Percentiles rank a stretch among this genome's conserved stretches.
These are phyloP conservation scores for Mimosa bimucronata DNA, from an alignment of 306 rosid genomes.

Conservation along the genomic window DNA sequence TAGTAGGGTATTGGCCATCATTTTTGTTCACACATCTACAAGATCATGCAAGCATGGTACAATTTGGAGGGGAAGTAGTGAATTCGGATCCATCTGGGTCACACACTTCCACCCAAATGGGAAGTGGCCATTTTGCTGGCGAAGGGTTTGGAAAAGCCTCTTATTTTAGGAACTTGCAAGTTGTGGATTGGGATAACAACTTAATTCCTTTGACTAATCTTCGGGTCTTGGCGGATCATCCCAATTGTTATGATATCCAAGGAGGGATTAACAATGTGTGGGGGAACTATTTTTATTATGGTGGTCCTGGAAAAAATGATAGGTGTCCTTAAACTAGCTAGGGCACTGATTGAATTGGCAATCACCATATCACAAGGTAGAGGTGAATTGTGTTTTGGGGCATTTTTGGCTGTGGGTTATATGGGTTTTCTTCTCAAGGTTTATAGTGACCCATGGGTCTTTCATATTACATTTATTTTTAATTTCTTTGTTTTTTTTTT, in stretches of 20 bases:
- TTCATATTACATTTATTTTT: slow-evolving; percentile 49
- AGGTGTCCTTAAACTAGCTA: slow-evolving; percentile 72
- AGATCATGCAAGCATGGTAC: slow-evolving; percentile 88
- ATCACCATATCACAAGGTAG: not conserved
- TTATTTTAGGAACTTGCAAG: slow-evolving; percentile 78
- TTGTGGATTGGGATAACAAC: slow-evolving; percentile 93
- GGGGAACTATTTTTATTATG: slow-evolving; percentile 96
- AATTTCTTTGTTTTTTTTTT: slow-evolving; percentile 32
- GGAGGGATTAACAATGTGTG: slow-evolving; percentile 87
- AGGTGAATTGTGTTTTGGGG: not conserved
- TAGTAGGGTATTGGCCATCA: slow-evolving; percentile 96
- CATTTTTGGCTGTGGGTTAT: slow-evolving; percentile 63
- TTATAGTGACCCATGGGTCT: slow-evolving; percentile 56
- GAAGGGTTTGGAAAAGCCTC: slow-evolving; percentile 94
- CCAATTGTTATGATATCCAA: slow-evolving; percentile 91
- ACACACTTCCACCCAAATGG: slow-evolving; percentile 93
- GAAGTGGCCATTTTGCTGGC: slow-evolving; percentile 85
- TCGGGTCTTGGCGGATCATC: slow-evolving; percentile 86
- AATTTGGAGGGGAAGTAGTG: slow-evolving; percentile 91
- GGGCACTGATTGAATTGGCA: not conserved
- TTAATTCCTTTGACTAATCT: slow-evolving; percentile 75
- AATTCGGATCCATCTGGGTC: slow-evolving; percentile 64
- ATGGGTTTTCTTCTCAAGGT: slow-evolving; percentile 53
- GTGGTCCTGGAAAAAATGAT: slow-evolving; percentile 95
- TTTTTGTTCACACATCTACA: slow-evolving; percentile 78